Evolutionary conservation across 345 rosid genomes (phyloP), one percentile per base, ranked within the genome.

Genomic region (Melastoma malabathricum): DNA sequence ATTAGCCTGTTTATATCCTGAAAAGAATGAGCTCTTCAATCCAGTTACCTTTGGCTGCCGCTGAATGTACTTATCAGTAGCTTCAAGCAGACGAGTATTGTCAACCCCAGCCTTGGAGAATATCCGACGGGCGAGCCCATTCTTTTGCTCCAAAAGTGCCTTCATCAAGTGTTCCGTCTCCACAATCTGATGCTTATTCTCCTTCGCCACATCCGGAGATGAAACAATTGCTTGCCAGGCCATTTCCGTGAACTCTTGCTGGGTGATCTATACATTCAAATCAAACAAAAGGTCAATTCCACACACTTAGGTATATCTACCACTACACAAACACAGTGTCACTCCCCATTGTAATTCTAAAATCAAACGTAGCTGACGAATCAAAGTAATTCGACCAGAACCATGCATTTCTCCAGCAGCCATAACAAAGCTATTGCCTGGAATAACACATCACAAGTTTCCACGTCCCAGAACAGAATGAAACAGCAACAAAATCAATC

Each of bases 161-260:
- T 81, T 88, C 97, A 93, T 78, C 61, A 93, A 59, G 69, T 93
- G 99, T 63, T 93, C 97, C 0, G 99, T 93, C 80, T 93, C 99
- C 59, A 93, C 95, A 46, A 88, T 93, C 74, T 88, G 99, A 57
- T 93, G 97, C 75, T 88, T 93, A 56, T 88, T 85, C 67, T 83
- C 96, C 27, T 82, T 93, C 0, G 99, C 99, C 15, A 93, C 86
- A 52, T 93, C 97, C 4, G 92, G 97, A 0, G 92, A 93, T 1
- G 89, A 88, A 54, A 93, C 94, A 63, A 93, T 78, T 17, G 82
- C 92, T 78, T 93, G 99, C 99, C 99, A 93, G 15, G 97, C 99
- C 99, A 93, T 83, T 23, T 88, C 99, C 4, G 99, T 93, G 48
- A 84, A 93, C 23, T 93, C 97, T 68, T 88, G 94, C 55, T 88